Evolutionary conservation across 805 yeast species (phyloP), one percentile per base, ranked within the genome.

Genomic region (Dipodascus geniculatus): DNA sequence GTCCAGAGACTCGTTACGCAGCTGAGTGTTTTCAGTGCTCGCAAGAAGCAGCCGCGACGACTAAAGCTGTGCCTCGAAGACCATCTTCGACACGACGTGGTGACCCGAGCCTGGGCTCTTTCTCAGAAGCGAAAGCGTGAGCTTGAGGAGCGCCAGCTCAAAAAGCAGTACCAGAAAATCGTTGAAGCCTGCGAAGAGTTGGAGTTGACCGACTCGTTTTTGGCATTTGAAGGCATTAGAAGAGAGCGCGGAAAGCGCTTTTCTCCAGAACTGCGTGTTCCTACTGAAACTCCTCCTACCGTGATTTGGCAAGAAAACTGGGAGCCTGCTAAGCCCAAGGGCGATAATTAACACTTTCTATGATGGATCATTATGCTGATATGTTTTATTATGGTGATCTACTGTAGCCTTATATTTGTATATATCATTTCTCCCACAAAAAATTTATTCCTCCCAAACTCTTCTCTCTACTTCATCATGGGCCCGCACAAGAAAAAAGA

Each of bases 241-340:
- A 70, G 72, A 51, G 83, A 84, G 59, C 67, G 68, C 48, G 74
- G 74, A 51, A 77, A 78, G 60, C 73, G 88, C 62, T 89, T 87
- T 67, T 91, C 96, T 3, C 70, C 86, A 61, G 96, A 91, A 63
- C 66, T 87, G 67, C 80, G 93, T 64, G 81, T 87, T 8, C 99
- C 99, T 20, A 85, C 95, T 1, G 91, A 89, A 54, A 87, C 74
- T 57, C 99, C 99, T 14, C 85, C 97, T 19, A 80, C 79, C 62
- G 76, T 77, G 56, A 74, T 85, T 19, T 90, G 97, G 97, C 80
- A 81, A 54, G 78, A 78, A 62, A 59, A 60, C 49, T 70, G 74
- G 74, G 60, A 53, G 53, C 56, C 56, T 14, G 54, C 59, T 20
- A 61, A 55, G 42, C 47, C 53, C 42, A 56, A 55, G 53, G 50